Evolutionary conservation across 2,329 filamentous ascomycete species (phyloP).

Genomic region (Trichophyton rubrum): DNA sequence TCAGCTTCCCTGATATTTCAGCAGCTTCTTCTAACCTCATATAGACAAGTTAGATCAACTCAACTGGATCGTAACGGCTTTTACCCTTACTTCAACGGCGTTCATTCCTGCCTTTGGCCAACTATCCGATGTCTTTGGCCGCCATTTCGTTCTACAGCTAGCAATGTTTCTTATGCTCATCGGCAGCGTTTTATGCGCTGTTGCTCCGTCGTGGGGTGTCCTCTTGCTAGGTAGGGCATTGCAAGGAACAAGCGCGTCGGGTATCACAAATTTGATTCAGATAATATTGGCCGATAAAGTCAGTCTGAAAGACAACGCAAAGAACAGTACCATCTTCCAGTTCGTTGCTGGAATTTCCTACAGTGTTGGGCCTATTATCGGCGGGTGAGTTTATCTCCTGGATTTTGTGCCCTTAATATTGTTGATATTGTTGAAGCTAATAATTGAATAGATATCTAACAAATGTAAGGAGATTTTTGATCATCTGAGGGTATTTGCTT

Average conservation of each 20-base stretch:
- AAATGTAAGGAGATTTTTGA: slow-evolving; percentile 15
- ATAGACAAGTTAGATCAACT: slow-evolving; percentile 44
- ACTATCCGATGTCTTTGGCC: slow-evolving; percentile 52
- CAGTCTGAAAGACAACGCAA: slow-evolving; percentile 47
- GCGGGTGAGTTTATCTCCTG: slow-evolving; percentile 29
- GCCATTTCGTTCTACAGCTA: slow-evolving; percentile 46
- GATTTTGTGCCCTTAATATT: background rate
- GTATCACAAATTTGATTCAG: slow-evolving; percentile 48
- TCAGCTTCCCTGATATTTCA: background rate
- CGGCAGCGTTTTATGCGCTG: slow-evolving; percentile 51
- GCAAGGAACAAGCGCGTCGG: slow-evolving; percentile 51
- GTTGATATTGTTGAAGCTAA: background rate
- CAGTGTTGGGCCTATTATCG: slow-evolving; percentile 49
- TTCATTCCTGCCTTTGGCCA: slow-evolving; percentile 57
- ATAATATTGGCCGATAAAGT: slow-evolving; percentile 56
- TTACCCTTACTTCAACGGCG: slow-evolving; percentile 54
- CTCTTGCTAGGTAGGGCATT: slow-evolving; percentile 51
- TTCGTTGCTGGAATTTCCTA: slow-evolving; percentile 49
- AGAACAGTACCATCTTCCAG: slow-evolving; percentile 51
- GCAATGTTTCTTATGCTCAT: slow-evolving; percentile 46
- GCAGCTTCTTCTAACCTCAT: background rate
- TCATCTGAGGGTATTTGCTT: slow-evolving; percentile 30
- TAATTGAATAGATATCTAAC: slow-evolving; percentile 20
- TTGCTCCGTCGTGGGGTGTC: slow-evolving; percentile 43
- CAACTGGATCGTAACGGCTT: slow-evolving; percentile 59